Evolutionary conservation across 2,329 filamentous ascomycete genomes (phyloP).

Genomic region (Hymenoscyphus fraxineus): DNA sequence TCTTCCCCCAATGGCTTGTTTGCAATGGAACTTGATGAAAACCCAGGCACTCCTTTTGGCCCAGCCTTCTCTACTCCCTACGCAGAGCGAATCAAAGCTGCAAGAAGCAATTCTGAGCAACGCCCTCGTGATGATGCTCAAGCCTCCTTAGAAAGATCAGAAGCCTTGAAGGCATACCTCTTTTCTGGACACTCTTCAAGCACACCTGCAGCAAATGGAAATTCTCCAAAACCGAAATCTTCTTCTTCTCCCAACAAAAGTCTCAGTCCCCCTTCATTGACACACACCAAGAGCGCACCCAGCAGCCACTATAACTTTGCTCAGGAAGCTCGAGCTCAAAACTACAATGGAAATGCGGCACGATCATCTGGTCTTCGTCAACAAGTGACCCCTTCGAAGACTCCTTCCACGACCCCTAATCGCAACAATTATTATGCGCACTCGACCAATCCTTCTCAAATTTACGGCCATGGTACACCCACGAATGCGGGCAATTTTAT

Average conservation of each 20-base stretch:
- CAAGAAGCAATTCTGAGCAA: conserved; percentile 33
- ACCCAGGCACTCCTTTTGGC: conserved; percentile 51
- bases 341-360: conserved; percentile 19
- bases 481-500: conserved; percentile 19
- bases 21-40: conserved; percentile 64
- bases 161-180: conserved; percentile 55
- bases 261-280: conserved; percentile 12
- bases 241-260: conserved; percentile 13
- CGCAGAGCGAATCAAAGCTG: conserved; percentile 57
- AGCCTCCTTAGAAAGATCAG: conserved; percentile 33
- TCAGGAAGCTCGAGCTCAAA: conserved; percentile 19
- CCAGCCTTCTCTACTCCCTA: conserved; percentile 68
- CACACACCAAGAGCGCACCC: conserved; percentile 14
- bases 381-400: conserved; percentile 32
- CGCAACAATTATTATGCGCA: conserved; percentile 19
- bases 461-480: conserved; percentile 17
- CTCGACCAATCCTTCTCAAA: conserved; percentile 25
- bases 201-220: conserved; percentile 9
- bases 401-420: conserved; percentile 32
- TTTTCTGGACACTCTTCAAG: conserved; percentile 41
- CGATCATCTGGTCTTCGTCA: conserved; percentile 35
- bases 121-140: conserved; percentile 16
- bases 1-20: conserved; percentile 56
- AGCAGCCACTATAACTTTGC: conserved; percentile 16
- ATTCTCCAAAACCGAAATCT: conserved; percentile 2